These are phyloP conservation scores for Athelia sp. DNA, from an alignment of 1,284 basidiomycete genomes.

Conservation along the genomic window DNA sequence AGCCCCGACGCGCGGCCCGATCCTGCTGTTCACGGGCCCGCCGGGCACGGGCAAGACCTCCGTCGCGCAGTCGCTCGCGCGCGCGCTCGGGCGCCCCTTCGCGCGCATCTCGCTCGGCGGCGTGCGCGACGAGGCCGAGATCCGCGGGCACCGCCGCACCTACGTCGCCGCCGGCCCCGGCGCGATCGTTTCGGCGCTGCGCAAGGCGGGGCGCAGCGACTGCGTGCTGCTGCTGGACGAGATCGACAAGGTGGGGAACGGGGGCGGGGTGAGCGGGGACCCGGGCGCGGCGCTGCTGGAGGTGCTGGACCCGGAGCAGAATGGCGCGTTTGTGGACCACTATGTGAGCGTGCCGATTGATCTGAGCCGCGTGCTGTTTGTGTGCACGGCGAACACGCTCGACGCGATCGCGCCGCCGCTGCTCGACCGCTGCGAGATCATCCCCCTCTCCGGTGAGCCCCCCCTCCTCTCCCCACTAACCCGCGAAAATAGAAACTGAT, in stretches of 20 bases:
- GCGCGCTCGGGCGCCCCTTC: slow-evolving; percentile 80
- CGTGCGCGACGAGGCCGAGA: slow-evolving; percentile 88
- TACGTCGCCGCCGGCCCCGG: slow-evolving; percentile 88
- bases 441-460: slow-evolving; percentile 58
- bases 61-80: slow-evolving; percentile 82
- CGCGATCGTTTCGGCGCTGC: slow-evolving; percentile 81
- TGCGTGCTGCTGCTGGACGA: slow-evolving; percentile 80
- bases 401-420: slow-evolving; percentile 87
- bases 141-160: slow-evolving; percentile 85
- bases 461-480: too few species aligned
- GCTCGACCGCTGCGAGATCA: slow-evolving; percentile 69
- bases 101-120: slow-evolving; percentile 92
- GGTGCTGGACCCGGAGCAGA: slow-evolving; percentile 91
- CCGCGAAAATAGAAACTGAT: too few species aligned
- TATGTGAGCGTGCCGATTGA: slow-evolving; percentile 91
- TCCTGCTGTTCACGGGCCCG: slow-evolving; percentile 79
- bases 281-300: slow-evolving; percentile 85
- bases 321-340: slow-evolving; percentile 87
- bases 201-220: slow-evolving; percentile 81
- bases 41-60: slow-evolving; percentile 86
- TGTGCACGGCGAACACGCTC: slow-evolving; percentile 83
- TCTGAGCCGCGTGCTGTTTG: slow-evolving; percentile 82
- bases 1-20: slow-evolving; percentile 75
- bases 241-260: slow-evolving; percentile 88
- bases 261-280: slow-evolving; percentile 84